Evolutionary conservation across 1,284 basidiomycete species (phyloP).

Genomic region (Ceratobasidium sp.): DNA sequence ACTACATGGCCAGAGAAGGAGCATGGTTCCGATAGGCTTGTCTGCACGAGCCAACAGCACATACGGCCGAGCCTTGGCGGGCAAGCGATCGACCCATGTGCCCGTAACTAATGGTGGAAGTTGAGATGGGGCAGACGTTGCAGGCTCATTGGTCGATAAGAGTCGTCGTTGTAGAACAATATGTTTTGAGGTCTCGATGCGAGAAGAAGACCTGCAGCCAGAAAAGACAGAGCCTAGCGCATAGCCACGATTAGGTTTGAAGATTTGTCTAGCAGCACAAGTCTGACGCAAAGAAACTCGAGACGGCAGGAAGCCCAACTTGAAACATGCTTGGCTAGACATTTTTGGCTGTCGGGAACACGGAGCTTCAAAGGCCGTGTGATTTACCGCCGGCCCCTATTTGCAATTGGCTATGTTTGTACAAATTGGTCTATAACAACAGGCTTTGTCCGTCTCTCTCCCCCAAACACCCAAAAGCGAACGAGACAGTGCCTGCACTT

Average conservation of each 20-base stretch:
- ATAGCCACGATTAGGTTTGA: no score
- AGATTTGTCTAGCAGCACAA: not conserved
- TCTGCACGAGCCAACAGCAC: conserved; percentile 87
- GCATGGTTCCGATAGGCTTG: conserved; percentile 93
- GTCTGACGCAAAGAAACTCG: not conserved
- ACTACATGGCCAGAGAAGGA: conserved; percentile 96
- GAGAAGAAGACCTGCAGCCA: no score
- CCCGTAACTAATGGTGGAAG: conserved; percentile 18
- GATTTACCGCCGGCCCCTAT: conserved; percentile 13
- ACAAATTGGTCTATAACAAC: conserved; percentile 20
- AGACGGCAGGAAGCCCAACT: not conserved
- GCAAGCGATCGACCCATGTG: conserved; percentile 76
- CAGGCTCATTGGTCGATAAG: conserved; percentile 10
- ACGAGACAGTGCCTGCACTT: not conserved
- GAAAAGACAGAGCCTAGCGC: no score
- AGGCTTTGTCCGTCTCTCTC: not conserved
- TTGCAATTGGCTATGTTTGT: conserved; percentile 18
- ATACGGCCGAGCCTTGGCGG: conserved; percentile 75
- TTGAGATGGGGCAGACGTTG: not conserved
- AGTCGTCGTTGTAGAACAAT: not conserved
- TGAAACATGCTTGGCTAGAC: conserved; percentile 5
- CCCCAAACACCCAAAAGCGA: not conserved
- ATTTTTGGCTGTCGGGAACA: conserved; percentile 7
- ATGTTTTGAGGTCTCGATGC: no score
- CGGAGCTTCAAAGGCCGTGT: no score